These are phyloP conservation scores for Apiospora koreana DNA, from an alignment of 2,329 filamentous ascomycete genomes.

Conservation along the genomic window DNA sequence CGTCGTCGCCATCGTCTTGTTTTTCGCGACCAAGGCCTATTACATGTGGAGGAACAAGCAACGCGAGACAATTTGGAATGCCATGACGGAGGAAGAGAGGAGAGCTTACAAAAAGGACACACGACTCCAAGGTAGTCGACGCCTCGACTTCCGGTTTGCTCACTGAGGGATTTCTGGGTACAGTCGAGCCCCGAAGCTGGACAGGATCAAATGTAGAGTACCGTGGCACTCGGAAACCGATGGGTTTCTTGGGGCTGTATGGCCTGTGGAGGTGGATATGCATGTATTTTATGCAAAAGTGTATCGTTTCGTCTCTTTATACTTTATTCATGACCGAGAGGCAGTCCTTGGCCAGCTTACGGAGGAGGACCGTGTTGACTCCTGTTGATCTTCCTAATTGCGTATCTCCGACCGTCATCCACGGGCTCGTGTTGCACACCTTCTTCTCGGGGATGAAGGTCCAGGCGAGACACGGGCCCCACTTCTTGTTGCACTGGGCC, in stretches of 20 bases:
- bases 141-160: slow-evolving; percentile 44
- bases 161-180: slow-evolving; percentile 27
- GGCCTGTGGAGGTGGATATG: no score
- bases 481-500: background rate
- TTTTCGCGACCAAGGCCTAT: slow-evolving; percentile 52
- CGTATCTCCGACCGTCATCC: background rate
- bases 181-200: no score
- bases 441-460: background rate
- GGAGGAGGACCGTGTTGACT: slow-evolving; percentile 1
- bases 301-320: background rate
- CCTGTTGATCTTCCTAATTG: background rate
- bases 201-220: no score
- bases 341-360: background rate
- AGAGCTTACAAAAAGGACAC: slow-evolving; percentile 47
- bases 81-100: slow-evolving; percentile 49
- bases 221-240: no score
- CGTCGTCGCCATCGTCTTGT: slow-evolving; percentile 49
- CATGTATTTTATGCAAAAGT: no score
- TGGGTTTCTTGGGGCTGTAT: no score
- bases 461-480: slow-evolving; percentile 6
- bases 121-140: slow-evolving; percentile 42
- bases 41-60: slow-evolving; percentile 52
- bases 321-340: background rate
- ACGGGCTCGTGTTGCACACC: slow-evolving; percentile 9
- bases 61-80: slow-evolving; percentile 48